Base-by-base conservation (phyloP, 2,329 filamentous ascomycete species). In the Fusarium annulatum region DNA sequence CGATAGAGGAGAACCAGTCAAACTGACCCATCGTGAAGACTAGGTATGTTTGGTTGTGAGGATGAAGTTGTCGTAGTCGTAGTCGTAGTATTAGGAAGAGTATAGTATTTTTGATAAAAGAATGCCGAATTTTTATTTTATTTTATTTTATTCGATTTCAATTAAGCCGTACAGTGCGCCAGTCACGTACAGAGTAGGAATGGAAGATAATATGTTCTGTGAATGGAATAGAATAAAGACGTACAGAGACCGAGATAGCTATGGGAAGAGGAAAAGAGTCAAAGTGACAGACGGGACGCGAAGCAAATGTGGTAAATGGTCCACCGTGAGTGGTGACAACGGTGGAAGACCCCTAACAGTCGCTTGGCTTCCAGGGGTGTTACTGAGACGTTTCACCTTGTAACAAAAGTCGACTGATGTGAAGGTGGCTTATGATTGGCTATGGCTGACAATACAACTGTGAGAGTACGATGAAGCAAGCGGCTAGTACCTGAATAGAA, bases 1-100 rank as follows among this genome's bases (percentile, higher is more conserved):
- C 89, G 75, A 91, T 86, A 67, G 82, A 85, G 76, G 77, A 77
- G 74, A 91, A 86, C 84, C 86, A 91, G 79, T 86, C 87, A 79
- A 90, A 90, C 79, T 88, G 84, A 69, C 85, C 87, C 83, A 86
- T 86, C 41, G 30, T 52, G 61, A 53, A 46, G 43, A n/a, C 33
- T 30, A 39, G 26, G 34, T 33, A 36, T 34, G 58, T 38, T 26
- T 34, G 26, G 26, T 18, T 41, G 21, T n/a, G 30, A 49, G 39
- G 36, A 45, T 56, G 33, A 33, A 51, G 30, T 42, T 43, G 39
- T 45, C 21, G 23, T 55, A n/a, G n/a, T n/a, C n/a, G n/a, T n/a
- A n/a, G 28, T 45, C 23, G 23, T 55, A 28, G 23, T 21, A 53
- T 60, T 55, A 64, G 38, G 26, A 28, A 18, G 49, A 34, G 45